Evolutionary conservation across 176 grass and related monocot genomes (phyloP).

Genomic region (Pontederia crassipes): DNA sequence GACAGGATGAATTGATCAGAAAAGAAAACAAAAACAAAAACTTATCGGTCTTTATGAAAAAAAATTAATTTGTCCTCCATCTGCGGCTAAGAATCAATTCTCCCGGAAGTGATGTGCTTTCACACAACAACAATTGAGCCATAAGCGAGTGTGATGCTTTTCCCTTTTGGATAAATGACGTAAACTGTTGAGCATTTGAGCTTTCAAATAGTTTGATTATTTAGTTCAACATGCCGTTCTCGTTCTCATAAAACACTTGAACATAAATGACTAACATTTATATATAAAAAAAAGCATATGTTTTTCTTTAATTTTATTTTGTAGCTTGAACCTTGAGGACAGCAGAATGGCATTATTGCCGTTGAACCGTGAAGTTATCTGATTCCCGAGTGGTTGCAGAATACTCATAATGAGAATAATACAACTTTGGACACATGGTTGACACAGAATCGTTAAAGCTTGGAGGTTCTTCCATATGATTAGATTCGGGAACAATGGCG

Average conservation of each 20-base stretch:
- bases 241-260: neutral
- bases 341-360: too few relatives aligned
- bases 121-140: slow-evolving; percentile 6
- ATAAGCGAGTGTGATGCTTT: slow-evolving; percentile 6
- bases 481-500: slow-evolving; percentile 2
- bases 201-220: neutral
- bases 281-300: too few relatives aligned
- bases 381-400: neutral
- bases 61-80: neutral
- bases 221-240: neutral
- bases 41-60: too few relatives aligned
- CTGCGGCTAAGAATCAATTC: slow-evolving; percentile 3
- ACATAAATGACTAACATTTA: too few relatives aligned
- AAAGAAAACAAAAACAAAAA: too few relatives aligned
- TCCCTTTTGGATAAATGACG: neutral
- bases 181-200: neutral
- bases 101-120: neutral
- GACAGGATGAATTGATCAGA: too few relatives aligned
- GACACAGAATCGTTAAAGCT: neutral
- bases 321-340: neutral
- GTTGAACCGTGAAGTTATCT: neutral
- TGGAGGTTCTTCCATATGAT: neutral
- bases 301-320: too few relatives aligned
- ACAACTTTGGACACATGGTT: neutral
- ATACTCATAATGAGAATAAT: slow-evolving; percentile 5